Evolutionary conservation across 495 filamentous ascomycete genomes (phyloP).

Genomic region (Saxophila tyrrhenica): DNA sequence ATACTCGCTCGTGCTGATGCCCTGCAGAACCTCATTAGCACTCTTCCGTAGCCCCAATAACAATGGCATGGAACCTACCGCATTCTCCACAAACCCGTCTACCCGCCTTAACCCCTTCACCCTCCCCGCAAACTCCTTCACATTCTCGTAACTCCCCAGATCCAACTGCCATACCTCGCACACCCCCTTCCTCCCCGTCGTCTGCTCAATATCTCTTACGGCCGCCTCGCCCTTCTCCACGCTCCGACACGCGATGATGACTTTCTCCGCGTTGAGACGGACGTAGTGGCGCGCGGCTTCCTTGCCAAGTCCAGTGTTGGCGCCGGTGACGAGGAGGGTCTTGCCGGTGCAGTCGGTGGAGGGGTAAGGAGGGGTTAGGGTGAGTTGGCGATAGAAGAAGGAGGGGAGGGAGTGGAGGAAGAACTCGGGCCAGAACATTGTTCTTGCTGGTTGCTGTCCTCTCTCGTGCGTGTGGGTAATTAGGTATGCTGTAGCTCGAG

Average conservation of each 20-base stretch:
- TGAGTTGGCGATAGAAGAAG: conserved; percentile 36
- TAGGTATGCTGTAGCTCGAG: too few species aligned
- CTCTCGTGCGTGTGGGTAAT: too few species aligned
- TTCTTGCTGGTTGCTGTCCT: too few species aligned
- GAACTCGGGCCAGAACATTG: not conserved
- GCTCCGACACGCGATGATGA: conserved; percentile 29
- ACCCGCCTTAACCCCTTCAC: conserved; percentile 29
- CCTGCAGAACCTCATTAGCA: not conserved
- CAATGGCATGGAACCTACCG: conserved; percentile 26
- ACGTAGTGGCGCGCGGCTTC: conserved; percentile 28
- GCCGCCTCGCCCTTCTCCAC: conserved; percentile 36
- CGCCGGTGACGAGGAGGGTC: conserved; percentile 29
- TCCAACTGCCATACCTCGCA: conserved; percentile 46
- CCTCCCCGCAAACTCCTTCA: conserved; percentile 36
- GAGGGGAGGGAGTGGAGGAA: not conserved
- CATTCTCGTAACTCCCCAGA: conserved; percentile 40
- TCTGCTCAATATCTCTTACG: conserved; percentile 37
- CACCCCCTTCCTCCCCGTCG: conserved; percentile 31
- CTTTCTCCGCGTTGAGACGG: conserved; percentile 21
- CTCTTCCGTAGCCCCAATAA: conserved; percentile 7
- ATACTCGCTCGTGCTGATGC: not conserved
- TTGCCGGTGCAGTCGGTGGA: conserved; percentile 27
- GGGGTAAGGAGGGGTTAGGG: conserved; percentile 31
- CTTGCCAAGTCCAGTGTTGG: conserved; percentile 27
- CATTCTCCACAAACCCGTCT: conserved; percentile 39